Conservation (phyloP, 2,329 filamentous ascomycete species). For the Fonsecaea erecta region DNA sequence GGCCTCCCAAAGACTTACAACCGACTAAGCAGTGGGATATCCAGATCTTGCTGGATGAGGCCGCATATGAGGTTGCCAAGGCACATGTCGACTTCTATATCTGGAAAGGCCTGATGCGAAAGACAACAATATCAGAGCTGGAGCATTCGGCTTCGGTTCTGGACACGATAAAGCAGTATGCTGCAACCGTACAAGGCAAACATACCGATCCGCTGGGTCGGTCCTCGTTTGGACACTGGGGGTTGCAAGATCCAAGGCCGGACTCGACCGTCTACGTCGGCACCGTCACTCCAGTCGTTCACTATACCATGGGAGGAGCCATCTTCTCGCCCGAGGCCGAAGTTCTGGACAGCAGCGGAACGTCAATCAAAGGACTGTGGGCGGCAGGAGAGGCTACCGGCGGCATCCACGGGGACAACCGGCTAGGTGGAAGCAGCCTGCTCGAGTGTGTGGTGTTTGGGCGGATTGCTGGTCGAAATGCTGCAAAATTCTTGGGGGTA, state of each 20-base stretch:
- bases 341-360: conserved; percentile 52
- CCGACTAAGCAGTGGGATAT: conserved; percentile 62
- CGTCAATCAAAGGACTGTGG: conserved; percentile 62
- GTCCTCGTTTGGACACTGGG: conserved; percentile 61
- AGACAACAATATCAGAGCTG: conserved; percentile 57
- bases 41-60: conserved; percentile 64
- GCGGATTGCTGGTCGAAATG: conserved; percentile 59
- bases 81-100: conserved; percentile 67
- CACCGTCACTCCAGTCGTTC: conserved; percentile 65
- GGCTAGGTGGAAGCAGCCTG: conserved; percentile 65
- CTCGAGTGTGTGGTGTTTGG: conserved; percentile 69
- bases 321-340: conserved; percentile 60
- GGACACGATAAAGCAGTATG: conserved; percentile 56
- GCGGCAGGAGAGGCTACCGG: conserved; percentile 69
- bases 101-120: conserved; percentile 65
- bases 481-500: conserved; percentile 42
- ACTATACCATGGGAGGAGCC: conserved; percentile 71
- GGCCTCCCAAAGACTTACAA: conserved; percentile 35
- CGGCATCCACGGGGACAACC: conserved; percentile 67
- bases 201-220: conserved; percentile 55
- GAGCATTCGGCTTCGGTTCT: conserved; percentile 48
- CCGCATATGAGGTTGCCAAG: conserved; percentile 56
- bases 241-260: conserved; percentile 51
- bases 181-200: conserved; percentile 48
- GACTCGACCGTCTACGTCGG: conserved; percentile 64